These are phyloP conservation scores for Colletotrichum musicola DNA, from an alignment of 2,329 filamentous ascomycete genomes.

Conservation along the genomic window DNA sequence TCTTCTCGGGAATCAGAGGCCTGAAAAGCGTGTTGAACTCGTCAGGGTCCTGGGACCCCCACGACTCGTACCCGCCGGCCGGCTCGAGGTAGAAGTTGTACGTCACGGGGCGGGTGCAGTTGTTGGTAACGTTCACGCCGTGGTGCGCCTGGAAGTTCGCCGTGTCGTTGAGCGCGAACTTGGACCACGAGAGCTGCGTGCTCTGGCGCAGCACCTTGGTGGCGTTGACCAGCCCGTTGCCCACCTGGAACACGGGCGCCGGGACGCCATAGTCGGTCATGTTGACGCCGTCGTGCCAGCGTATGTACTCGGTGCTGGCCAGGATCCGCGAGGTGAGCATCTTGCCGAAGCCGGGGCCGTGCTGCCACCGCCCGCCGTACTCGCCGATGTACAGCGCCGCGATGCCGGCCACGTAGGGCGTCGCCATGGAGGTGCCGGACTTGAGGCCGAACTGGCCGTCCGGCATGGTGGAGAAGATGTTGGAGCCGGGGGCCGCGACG, in stretches of 20 bases:
- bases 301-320: slow-evolving; percentile 49
- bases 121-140: slow-evolving; percentile 58
- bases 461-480: slow-evolving; percentile 63
- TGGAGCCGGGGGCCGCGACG: slow-evolving; percentile 61
- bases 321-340: slow-evolving; percentile 45
- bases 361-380: slow-evolving; percentile 54
- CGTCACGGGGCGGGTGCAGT: slow-evolving; percentile 48
- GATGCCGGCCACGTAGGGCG: slow-evolving; percentile 66
- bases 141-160: slow-evolving; percentile 54
- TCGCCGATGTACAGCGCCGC: slow-evolving; percentile 59
- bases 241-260: slow-evolving; percentile 56
- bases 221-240: slow-evolving; percentile 62
- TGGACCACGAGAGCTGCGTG: slow-evolving; percentile 54
- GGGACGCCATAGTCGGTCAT: slow-evolving; percentile 39
- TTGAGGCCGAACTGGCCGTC: slow-evolving; percentile 58
- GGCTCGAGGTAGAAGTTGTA: slow-evolving; percentile 58
- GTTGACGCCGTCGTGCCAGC: slow-evolving; percentile 47
- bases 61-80: slow-evolving; percentile 39
- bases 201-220: slow-evolving; percentile 57
- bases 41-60: background rate
- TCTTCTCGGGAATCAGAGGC: background rate
- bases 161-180: slow-evolving; percentile 64
- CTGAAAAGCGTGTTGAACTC: slow-evolving; percentile 18
- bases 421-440: slow-evolving; percentile 69
- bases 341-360: slow-evolving; percentile 49